phyloP scores from a whole-genome alignment of 805 yeast species.

The Cyberlindnera mrakii region DNA sequence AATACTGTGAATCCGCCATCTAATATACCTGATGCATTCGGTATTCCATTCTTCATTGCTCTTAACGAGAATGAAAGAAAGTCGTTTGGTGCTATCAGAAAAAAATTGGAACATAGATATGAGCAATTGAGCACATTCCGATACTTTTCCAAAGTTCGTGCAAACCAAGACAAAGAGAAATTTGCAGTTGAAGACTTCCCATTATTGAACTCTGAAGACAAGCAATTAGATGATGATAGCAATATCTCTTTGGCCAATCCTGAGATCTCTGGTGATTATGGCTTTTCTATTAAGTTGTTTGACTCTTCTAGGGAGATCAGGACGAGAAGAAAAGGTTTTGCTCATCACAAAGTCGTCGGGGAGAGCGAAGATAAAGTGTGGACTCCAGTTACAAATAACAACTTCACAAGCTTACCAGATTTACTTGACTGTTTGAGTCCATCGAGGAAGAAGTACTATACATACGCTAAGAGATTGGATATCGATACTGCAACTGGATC shows the following conservation, averaged over 20 bases:
- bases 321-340: slow-evolving; percentile 11
- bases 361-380: slow-evolving; percentile 27
- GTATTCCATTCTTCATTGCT: slow-evolving; percentile 69
- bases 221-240: slow-evolving; percentile 28
- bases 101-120: slow-evolving; percentile 46
- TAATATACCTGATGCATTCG: slow-evolving; percentile 48
- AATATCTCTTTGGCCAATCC: slow-evolving; percentile 50
- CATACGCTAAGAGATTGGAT: slow-evolving; percentile 20
- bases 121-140: slow-evolving; percentile 41
- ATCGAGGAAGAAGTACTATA: slow-evolving; percentile 26
- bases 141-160: slow-evolving; percentile 26
- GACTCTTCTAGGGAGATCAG: slow-evolving; percentile 24
- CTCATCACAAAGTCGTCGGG: not conserved
- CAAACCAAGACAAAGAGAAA: slow-evolving; percentile 6
- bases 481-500: slow-evolving; percentile 9
- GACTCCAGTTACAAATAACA: slow-evolving; percentile 37
- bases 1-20: slow-evolving; percentile 37
- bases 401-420: slow-evolving; percentile 35
- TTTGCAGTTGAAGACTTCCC: slow-evolving; percentile 31
- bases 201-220: slow-evolving; percentile 13
- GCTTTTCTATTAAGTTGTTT: slow-evolving; percentile 39
- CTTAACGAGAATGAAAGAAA: slow-evolving; percentile 43
- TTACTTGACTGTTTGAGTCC: slow-evolving; percentile 27
- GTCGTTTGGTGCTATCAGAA: slow-evolving; percentile 53
- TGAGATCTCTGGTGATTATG: slow-evolving; percentile 41